Evolutionary conservation across 306 rosid genomes (phyloP).

Genomic region (Senna siamea): DNA sequence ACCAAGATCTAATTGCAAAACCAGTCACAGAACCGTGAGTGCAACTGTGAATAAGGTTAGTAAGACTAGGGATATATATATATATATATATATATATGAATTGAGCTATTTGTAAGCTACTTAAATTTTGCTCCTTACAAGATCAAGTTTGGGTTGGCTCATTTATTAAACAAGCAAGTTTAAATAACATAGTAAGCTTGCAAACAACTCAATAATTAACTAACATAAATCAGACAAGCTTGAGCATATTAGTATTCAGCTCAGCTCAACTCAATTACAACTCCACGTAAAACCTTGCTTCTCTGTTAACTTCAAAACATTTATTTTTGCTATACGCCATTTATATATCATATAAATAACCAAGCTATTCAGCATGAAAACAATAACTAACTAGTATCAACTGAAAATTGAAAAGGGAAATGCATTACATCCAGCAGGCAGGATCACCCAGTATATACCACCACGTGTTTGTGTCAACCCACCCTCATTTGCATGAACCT

Average conservation of each 20-base stretch:
- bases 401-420: constrained; percentile 37
- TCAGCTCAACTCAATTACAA: background rate
- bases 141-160: background rate
- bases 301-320: constrained; percentile 7
- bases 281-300: constrained; percentile 18
- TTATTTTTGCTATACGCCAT: background rate
- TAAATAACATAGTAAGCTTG: background rate
- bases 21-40: constrained; percentile 37
- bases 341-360: background rate
- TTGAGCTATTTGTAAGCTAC: background rate
- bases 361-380: background rate
- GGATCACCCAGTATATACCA: constrained; percentile 89
- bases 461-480: constrained; percentile 90
- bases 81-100: no score
- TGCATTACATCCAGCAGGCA: constrained; percentile 95
- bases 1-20: constrained; percentile 76
- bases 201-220: background rate
- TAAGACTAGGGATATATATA: background rate
- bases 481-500: constrained; percentile 93
- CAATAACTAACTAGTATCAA: background rate
- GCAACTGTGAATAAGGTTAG: constrained; percentile 26
- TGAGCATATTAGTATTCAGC: background rate
- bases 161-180: background rate
- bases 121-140: background rate
- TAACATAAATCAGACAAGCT: background rate